Percentiles rank a stretch among this genome's conserved stretches.
phyloP scores from a whole-genome alignment of 78 protist species.

The Dictyostelium discoideum region DNA sequence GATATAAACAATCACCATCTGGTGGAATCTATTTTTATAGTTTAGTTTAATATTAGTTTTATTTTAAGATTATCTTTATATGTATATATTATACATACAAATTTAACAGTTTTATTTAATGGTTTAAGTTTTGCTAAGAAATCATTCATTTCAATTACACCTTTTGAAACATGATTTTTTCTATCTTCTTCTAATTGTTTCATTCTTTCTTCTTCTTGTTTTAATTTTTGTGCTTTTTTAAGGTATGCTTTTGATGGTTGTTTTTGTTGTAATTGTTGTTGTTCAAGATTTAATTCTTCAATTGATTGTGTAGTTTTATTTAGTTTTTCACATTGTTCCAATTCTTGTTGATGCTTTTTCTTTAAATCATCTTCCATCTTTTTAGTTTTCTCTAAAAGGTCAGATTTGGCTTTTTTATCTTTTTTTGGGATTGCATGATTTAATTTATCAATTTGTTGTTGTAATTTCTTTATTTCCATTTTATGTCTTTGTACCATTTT shows the following conservation, averaged over 20 bases:
- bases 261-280: neutral
- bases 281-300: neutral
- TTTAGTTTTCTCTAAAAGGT: slow-evolving; percentile 34
- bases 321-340: slow-evolving; percentile 22
- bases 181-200: slow-evolving; percentile 69
- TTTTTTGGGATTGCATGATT: slow-evolving; percentile 61
- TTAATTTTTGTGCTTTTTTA: slow-evolving; percentile 27
- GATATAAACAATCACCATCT: slow-evolving; percentile 83
- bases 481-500: slow-evolving; percentile 84
- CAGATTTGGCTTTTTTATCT: slow-evolving; percentile 80
- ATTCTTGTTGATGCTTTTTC: slow-evolving; percentile 50
- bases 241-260: slow-evolving; percentile 53
- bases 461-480: slow-evolving; percentile 65
- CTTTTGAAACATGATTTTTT: slow-evolving; percentile 61
- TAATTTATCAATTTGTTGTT: slow-evolving; percentile 53
- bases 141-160: slow-evolving; percentile 24
- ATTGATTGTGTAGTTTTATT: neutral
- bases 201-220: slow-evolving; percentile 53
- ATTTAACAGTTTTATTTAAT: slow-evolving; percentile 34
- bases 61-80: too few relatives aligned
- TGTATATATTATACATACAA: slow-evolving; percentile 5
- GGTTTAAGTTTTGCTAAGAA: slow-evolving; percentile 53
- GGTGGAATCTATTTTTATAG: slow-evolving; percentile 32
- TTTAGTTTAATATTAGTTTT: neutral
- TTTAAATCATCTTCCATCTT: slow-evolving; percentile 70